Evolutionary conservation across 164 flowering plant species (phyloP), one percentile per base, ranked within the genome.

Genomic region (Tinospora cordifolia): DNA sequence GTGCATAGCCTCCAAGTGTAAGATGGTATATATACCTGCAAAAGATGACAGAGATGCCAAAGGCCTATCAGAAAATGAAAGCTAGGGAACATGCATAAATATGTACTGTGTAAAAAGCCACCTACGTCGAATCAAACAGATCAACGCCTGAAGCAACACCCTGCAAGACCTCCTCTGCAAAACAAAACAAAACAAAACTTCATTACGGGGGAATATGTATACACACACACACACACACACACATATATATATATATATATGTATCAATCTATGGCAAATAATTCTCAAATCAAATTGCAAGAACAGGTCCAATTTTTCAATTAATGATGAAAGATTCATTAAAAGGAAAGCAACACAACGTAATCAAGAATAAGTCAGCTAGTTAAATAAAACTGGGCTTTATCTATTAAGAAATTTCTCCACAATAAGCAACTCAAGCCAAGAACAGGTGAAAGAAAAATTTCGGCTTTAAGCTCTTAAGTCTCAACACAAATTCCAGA

Each of bases 141-240:
- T 93, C 97, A 66, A 93, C 74, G 49, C 98, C 98, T 8, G 97
- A 85, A 75, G 93, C 89, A 79, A 93, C 83, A 22, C 89, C 97
- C 77, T 87, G 90, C 79, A 89, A 80, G 62, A 93, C 83, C 79
- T 91, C 97, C 88, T 89, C 98, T 89, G 85, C 69, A 65, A 69
- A 40, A 71, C 27, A 19, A 74, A 40, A 71, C 27, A 19, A 74
- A 81, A 72, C 47, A 68, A 8, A 67, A 59, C 11, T 70, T 41
- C 19, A 69, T 62, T 69, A 47, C 25, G 40, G 60, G 36, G 21
- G 4, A 54, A 68, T n/a, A n/a, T n/a, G n/a, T n/a, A n/a, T n/a
- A n/a, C n/a, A n/a, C n/a, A n/a, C n/a, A n/a, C n/a, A n/a, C n/a
- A n/a, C n/a, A n/a, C n/a, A 46, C 14, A 11, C 25, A 6, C 8